A percentile compares a stretch with the other conserved stretches of the same genome.
Conservation (phyloP, 1,139 yeast species). For the Blastobotrys persicus region DNA sequence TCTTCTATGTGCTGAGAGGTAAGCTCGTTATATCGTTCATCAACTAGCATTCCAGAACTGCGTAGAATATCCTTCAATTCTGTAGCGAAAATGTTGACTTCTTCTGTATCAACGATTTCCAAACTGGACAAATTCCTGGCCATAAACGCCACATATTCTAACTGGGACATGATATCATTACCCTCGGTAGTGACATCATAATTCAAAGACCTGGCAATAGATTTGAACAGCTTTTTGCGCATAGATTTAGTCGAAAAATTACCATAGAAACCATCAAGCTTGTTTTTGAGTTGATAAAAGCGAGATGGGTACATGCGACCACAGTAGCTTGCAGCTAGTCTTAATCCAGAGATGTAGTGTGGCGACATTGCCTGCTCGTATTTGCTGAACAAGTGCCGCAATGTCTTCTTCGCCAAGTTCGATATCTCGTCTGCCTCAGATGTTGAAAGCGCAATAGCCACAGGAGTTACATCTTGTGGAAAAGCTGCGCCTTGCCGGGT, state of each 20-base stretch:
- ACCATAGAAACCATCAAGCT: constrained; percentile 10
- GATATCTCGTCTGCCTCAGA: constrained; percentile 47
- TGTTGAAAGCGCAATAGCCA: constrained; percentile 65
- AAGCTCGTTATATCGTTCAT: constrained; percentile 10
- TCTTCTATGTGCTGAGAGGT: not conserved
- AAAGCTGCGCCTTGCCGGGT: constrained; percentile 67
- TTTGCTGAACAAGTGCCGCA: constrained; percentile 56
- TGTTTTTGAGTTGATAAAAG: constrained; percentile 2
- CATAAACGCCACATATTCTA: constrained; percentile 12
- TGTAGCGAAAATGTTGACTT: constrained; percentile 3
- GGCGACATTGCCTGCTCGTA: constrained; percentile 65
- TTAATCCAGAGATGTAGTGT: constrained; percentile 59
- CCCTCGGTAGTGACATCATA: not conserved
- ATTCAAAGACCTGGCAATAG: constrained; percentile 9
- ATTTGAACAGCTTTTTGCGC: constrained; percentile 11
- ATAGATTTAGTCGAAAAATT: constrained; percentile 7
- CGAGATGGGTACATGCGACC: constrained; percentile 7
- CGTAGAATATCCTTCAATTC: constrained; percentile 12
- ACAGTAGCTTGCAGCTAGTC: constrained; percentile 49
- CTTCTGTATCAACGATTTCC: constrained; percentile 11
- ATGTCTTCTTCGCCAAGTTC: constrained; percentile 50
- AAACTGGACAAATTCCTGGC: constrained; percentile 10
- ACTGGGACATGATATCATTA: not conserved
- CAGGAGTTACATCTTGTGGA: constrained; percentile 57
- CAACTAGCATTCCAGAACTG: constrained; percentile 11